phyloP scores from a whole-genome alignment of 768 basidiomycete species.

The Lepiota venenata region DNA sequence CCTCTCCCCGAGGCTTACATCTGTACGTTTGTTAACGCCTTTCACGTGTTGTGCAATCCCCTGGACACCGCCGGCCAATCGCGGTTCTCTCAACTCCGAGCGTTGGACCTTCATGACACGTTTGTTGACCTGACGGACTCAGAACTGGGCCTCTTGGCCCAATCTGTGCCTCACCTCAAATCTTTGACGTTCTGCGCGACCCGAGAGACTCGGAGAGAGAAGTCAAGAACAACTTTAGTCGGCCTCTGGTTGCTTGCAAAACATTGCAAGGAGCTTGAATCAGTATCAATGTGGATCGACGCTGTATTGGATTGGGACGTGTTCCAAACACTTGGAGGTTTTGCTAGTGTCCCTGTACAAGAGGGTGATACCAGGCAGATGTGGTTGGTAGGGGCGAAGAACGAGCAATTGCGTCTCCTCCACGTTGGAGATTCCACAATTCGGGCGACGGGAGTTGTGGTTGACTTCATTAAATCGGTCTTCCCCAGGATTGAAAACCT shows the following conservation, averaged over 20 bases:
- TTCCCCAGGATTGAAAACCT: background rate
- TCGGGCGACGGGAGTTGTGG: background rate
- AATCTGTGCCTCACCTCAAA: background rate
- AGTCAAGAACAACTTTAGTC: slow-evolving; percentile 2
- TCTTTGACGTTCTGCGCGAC: background rate
- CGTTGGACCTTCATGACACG: background rate
- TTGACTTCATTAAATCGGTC: background rate
- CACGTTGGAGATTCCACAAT: slow-evolving; percentile 3
- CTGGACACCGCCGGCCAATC: background rate
- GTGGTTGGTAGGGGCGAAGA: background rate
- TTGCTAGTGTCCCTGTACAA: too few relatives aligned
- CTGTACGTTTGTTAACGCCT: slow-evolving; percentile 1
- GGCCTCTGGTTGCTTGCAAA: slow-evolving; percentile 6
- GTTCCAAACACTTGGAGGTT: background rate
- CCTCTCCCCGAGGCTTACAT: background rate
- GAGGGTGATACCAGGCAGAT: background rate
- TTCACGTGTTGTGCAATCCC: background rate
- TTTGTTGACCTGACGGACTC: slow-evolving; percentile 1
- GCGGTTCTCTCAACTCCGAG: background rate
- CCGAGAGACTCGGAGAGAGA: background rate
- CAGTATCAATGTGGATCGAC: background rate
- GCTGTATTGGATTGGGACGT: background rate
- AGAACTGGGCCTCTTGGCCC: background rate
- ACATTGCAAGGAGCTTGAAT: background rate
- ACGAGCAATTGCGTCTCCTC: background rate